Conservation (phyloP, 306 rosid species). For the Ceratonia siliqua region DNA sequence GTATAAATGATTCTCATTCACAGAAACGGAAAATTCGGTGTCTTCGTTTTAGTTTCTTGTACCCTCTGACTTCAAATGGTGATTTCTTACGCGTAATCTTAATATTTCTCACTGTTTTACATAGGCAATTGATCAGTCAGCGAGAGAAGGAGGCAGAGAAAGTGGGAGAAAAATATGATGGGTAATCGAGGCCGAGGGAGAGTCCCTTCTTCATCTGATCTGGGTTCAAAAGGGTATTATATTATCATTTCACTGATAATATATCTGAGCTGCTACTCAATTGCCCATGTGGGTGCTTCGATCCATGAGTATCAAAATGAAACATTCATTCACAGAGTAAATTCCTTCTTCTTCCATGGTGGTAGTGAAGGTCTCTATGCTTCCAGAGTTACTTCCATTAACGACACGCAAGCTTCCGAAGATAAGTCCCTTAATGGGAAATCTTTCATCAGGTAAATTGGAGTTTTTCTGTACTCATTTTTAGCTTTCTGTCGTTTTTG, state of each 20-base stretch:
- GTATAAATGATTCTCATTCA: background rate
- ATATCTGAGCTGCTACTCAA: conserved; percentile 27
- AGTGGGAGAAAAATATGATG: conserved; percentile 8
- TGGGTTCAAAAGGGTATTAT: conserved; percentile 32
- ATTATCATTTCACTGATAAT: conserved; percentile 20
- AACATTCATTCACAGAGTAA: conserved; percentile 61
- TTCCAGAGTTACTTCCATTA: conserved; percentile 37
- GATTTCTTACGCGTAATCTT: background rate
- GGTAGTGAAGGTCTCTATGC: conserved; percentile 84
- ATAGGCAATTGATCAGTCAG: conserved; percentile 4
- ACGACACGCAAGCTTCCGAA: conserved; percentile 40
- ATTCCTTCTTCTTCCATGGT: conserved; percentile 82
- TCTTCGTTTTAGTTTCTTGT: background rate
- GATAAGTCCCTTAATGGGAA: conserved; percentile 61
- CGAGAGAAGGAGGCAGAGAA: background rate
- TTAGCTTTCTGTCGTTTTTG: background rate
- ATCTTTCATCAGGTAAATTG: conserved; percentile 67
- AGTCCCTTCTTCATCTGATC: conserved; percentile 34
- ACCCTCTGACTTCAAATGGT: background rate
- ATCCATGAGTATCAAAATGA: conserved; percentile 70
- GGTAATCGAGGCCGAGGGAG: conserved; percentile 8
- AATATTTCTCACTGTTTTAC: background rate
- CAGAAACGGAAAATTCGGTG: background rate
- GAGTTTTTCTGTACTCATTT: background rate
- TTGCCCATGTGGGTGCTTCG: conserved; percentile 59